These are phyloP conservation scores for Falciphora oryzae DNA, from an alignment of 2,329 filamentous ascomycete genomes.

Conservation along the genomic window DNA sequence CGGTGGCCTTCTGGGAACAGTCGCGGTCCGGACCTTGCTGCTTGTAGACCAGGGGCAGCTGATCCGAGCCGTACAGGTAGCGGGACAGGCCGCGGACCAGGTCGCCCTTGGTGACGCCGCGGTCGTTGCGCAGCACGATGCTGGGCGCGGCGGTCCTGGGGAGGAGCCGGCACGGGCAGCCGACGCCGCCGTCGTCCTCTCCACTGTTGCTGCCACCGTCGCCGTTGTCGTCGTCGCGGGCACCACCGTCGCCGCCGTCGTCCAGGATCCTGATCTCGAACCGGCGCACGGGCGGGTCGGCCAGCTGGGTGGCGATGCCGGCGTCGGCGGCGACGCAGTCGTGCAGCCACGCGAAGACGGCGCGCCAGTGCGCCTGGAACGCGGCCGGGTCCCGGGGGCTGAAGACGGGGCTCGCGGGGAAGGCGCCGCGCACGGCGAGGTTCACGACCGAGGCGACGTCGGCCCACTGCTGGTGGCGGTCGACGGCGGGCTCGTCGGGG, in stretches of 20 bases:
- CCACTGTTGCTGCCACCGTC: background rate
- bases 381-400: background rate
- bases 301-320: constrained; percentile 1
- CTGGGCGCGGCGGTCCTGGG: background rate
- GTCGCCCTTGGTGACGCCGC: constrained; percentile 1
- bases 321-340: constrained; percentile 2
- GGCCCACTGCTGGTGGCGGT: constrained; percentile 1
- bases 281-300: background rate
- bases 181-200: background rate
- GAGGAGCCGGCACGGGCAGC: background rate
- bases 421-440: constrained; percentile 1
- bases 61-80: background rate
- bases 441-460: constrained; percentile 3
- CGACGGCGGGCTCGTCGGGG: background rate
- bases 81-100: background rate
- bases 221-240: background rate
- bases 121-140: constrained; percentile 1
- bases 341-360: constrained; percentile 2
- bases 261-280: constrained; percentile 5
- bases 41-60: background rate
- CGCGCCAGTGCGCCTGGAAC: constrained; percentile 3
- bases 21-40: background rate
- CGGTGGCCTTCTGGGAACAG: background rate
- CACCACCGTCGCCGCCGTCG: background rate
- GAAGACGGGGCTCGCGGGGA: background rate